Evolutionary conservation across 176 grass and related monocot species (phyloP), one percentile per base, ranked within the genome.

Genomic region (Oryza meridionalis): DNA sequence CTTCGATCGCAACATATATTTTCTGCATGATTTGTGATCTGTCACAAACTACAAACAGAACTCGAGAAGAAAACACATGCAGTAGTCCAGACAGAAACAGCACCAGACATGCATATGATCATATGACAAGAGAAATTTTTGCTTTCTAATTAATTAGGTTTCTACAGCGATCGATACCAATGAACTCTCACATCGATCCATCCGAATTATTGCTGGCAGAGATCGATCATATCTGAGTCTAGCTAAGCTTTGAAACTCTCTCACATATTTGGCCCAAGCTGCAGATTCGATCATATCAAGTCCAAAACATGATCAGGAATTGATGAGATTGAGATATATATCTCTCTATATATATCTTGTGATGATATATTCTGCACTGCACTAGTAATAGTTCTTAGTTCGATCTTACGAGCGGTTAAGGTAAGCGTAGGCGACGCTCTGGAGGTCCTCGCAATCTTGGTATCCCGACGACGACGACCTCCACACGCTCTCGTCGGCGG

Each of bases 391-490:
- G 53, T 89, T 88, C 40, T 72, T 61, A 78, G 78, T 81, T 89
- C 42, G 42, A 43, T 43, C 87, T 92, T 87, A 94, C 82, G 87
- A 90, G 78, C 90, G 87, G 51, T 87, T 88, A 38, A 94, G 81
- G 83, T 94, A 92, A 74, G 92, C 92, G 66, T 90, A 90, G 12
- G 92, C 90, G 40, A 94, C 89, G 27, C 89, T 91, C 74, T 88
- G 90, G 37, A 94, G 90, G 78, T 94, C 92, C 87, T 94, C 92
- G 87, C 72, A 88, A 65, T 94, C 92, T 84, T 92, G 89, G 78
- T 94, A 90, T 73, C 77, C 87, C 4, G 92, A 90, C 47, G 84
- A 90, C 61, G 82, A 90, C 47, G 82, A 81, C 86, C 86, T 87
- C 89, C 92, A 94, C 14, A 84, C 74, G 81, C 82, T 72, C 2